Evolutionary conservation across 2,329 filamentous ascomycete genomes (phyloP).

Genomic region (Aspergillus sp.): DNA sequence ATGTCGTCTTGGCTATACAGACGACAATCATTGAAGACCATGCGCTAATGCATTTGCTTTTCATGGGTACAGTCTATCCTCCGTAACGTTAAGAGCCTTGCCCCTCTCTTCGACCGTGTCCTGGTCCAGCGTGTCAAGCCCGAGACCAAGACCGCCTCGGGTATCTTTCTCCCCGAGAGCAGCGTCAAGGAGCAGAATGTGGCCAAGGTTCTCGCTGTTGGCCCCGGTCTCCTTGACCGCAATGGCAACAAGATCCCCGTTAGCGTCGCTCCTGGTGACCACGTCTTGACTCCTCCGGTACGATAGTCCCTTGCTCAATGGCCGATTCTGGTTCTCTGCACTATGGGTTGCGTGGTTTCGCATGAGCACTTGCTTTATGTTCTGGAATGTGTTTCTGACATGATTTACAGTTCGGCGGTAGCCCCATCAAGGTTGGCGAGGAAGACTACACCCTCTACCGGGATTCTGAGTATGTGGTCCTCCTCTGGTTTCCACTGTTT

Average conservation of each 20-base stretch:
- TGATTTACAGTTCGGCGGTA: constrained; percentile 70
- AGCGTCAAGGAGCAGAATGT: constrained; percentile 98
- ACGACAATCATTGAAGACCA: background rate
- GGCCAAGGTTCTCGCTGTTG: constrained; percentile 91
- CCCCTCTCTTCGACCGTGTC: constrained; percentile 93
- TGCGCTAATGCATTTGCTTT: constrained; percentile 4
- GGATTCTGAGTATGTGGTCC: constrained; percentile 81
- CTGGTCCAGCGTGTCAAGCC: constrained; percentile 97
- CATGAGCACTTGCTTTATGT: constrained; percentile 2
- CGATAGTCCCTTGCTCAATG: constrained; percentile 21
- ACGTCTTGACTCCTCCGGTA: constrained; percentile 93
- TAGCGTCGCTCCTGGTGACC: constrained; percentile 77
- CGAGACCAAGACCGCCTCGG: constrained; percentile 89
- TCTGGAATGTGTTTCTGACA: constrained; percentile 15
- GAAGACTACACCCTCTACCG: constrained; percentile 95
- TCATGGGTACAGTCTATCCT: constrained; percentile 50
- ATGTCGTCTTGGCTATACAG: background rate
- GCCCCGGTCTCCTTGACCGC: constrained; percentile 79
- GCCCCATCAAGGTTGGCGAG: constrained; percentile 92
- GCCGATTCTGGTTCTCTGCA: no score
- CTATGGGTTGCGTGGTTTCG: background rate
- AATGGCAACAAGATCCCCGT: constrained; percentile 82
- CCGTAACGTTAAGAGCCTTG: constrained; percentile 91
- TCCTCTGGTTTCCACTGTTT: background rate
- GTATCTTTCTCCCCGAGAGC: constrained; percentile 96